These are phyloP conservation scores for Diplodia mutila DNA, from an alignment of 2,329 filamentous ascomycete genomes.

Conservation along the genomic window DNA sequence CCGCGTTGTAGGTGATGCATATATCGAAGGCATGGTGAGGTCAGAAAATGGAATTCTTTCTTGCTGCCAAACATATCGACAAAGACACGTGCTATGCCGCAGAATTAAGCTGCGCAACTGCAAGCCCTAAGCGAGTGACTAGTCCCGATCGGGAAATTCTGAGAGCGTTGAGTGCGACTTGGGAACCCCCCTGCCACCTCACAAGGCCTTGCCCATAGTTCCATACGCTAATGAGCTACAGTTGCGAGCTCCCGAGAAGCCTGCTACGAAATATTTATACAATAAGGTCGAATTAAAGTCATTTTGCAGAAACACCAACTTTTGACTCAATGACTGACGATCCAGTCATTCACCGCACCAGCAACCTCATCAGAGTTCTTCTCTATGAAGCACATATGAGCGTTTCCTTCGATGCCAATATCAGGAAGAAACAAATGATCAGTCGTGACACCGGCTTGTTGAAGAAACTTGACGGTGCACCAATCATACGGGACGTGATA, in stretches of 20 bases:
- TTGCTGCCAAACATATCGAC: no score
- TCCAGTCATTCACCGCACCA: neutral
- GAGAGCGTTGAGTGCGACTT: no score
- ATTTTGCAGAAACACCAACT: neutral
- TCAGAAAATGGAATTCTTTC: no score
- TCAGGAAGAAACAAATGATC: neutral
- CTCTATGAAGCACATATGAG: constrained; percentile 9
- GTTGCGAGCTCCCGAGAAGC: no score
- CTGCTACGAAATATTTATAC: neutral
- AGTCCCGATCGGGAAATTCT: no score
- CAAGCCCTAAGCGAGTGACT: no score
- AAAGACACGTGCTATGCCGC: neutral
- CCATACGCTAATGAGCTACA: no score
- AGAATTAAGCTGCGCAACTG: neutral
- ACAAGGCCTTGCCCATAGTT: no score
- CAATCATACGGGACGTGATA: constrained; percentile 24
- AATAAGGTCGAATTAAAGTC: neutral
- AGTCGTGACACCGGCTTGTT: constrained; percentile 13
- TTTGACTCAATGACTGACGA: constrained; percentile 2
- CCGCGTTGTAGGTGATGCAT: no score
- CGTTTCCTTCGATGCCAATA: constrained; percentile 3
- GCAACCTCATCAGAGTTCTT: constrained; percentile 16
- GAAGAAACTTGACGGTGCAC: constrained; percentile 21
- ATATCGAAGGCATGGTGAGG: no score
- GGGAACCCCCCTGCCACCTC: no score